Base-by-base conservation (phyloP, 2,329 filamentous ascomycete genomes). In the Fusarium sp. region DNA sequence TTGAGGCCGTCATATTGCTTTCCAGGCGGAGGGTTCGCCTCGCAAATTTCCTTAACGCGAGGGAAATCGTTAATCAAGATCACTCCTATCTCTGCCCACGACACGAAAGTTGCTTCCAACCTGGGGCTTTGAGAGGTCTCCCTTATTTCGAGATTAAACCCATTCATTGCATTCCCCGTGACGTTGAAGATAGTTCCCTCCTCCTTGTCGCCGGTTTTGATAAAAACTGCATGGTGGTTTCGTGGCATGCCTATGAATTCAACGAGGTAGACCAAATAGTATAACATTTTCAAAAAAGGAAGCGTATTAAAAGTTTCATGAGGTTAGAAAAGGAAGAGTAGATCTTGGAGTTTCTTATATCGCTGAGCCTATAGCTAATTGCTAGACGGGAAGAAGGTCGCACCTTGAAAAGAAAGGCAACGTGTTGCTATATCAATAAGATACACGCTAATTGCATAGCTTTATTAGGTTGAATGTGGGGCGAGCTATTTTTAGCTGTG, bases 281-380 rank as follows among this genome's bases (percentile, higher is more conserved):
- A 0, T 8, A 4, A 22, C 26, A 47, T 28, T 47, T 0, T 47
- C 1, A 28, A 26, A 20, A 2, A 8, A 20, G 12, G 12, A 26
- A 9, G 20, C 0, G 1, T 45, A 12, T 20, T 13, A 8, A 2
- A 24, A 24, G 15, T 8, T 1, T 13, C 9, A 13, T 18, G 3
- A 26, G 24, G 7, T 12, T 13, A 3, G 42, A 0, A 20, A 45
- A 10, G 17, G 3, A 17, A 13, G 11, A 13, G 6, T 26, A 26
- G n/a, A 8, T 1, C 7, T 18, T 12, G 10, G 11, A 4, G 4
- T 45, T 8, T 24, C 5, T 11, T 2, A 5, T 4, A 7, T 20
- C 3, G 7, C 24, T 8, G 12, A 26, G 2, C 12, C 5, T 45
- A 26, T 26, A 45, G 42, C 10, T 13, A 45, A 13, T 13, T 45